Evolutionary conservation across 345 rosid species (phyloP).

Genomic region (Aquilaria malaccensis): DNA sequence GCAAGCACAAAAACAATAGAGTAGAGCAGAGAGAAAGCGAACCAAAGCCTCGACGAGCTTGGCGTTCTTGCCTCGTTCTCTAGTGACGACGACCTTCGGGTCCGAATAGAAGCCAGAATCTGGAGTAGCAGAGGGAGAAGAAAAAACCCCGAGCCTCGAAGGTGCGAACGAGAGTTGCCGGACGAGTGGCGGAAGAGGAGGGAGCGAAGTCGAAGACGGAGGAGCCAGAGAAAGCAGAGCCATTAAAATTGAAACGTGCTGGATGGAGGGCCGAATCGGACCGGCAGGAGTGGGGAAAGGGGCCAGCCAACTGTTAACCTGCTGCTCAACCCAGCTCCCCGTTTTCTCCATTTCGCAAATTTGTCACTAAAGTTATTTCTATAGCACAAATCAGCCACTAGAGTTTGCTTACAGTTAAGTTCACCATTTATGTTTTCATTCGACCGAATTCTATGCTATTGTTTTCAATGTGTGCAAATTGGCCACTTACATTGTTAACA

Average conservation of each 20-base stretch:
- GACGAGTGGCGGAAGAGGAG: conserved; percentile 16
- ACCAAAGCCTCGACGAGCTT: conserved; percentile 82
- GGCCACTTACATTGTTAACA: too few species aligned
- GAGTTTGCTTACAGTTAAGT: neutral
- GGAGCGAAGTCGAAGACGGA: conserved; percentile 14
- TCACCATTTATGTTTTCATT: neutral
- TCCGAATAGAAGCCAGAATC: conserved; percentile 8
- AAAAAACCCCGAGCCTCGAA: conserved; percentile 18
- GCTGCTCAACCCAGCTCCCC: neutral
- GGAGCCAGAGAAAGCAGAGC: conserved; percentile 22
- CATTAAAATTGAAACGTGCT: conserved; percentile 29
- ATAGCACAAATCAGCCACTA: neutral
- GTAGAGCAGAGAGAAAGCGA: conserved; percentile 4
- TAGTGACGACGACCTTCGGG: conserved; percentile 79
- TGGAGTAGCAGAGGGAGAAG: conserved; percentile 15
- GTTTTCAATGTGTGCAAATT: neutral
- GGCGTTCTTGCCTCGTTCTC: conserved; percentile 87
- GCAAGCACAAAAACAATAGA: neutral
- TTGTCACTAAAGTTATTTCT: neutral
- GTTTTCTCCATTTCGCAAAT: neutral
- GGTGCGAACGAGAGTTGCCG: conserved; percentile 10
- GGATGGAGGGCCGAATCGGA: conserved; percentile 2
- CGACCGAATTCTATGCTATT: neutral
- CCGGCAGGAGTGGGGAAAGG: neutral
- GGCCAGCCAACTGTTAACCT: conserved; percentile 24